Conservation (phyloP, 2,329 filamentous ascomycete genomes). For the Monilinia polystroma region DNA sequence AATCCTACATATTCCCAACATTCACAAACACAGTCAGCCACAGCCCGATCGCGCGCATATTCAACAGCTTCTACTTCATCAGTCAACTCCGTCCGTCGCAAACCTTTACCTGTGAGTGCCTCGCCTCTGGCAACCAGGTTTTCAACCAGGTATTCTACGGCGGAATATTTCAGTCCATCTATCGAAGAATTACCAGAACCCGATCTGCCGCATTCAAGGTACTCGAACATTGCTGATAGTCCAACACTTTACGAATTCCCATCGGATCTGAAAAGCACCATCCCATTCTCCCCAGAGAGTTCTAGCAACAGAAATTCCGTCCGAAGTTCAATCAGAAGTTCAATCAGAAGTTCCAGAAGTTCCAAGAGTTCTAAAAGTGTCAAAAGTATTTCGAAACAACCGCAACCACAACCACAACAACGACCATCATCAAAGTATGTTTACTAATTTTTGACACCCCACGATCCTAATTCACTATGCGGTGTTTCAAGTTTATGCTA, state of each 20-base stretch:
- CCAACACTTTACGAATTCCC: conserved; percentile 62
- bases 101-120: conserved; percentile 58
- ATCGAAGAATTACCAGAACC: conserved; percentile 46
- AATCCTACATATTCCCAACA: conserved; percentile 18
- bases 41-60: conserved; percentile 33
- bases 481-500: conserved; percentile 13
- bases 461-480: background rate
- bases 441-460: background rate
- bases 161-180: conserved; percentile 41
- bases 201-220: conserved; percentile 55
- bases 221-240: conserved; percentile 55
- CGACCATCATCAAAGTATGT: conserved; percentile 24
- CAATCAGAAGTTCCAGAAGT: background rate
- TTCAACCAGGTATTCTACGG: conserved; percentile 50
- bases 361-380: background rate
- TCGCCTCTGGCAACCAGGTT: conserved; percentile 52
- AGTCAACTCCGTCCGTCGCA: conserved; percentile 50
- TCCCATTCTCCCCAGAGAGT: conserved; percentile 19
- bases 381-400: conserved; percentile 12
- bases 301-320: conserved; percentile 14
- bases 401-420: background rate
- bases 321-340: conserved; percentile 22
- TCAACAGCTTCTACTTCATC: conserved; percentile 34
- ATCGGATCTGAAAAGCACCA: conserved; percentile 22
- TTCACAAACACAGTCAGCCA: conserved; percentile 23